Base-by-base conservation (phyloP, 306 rosid genomes). In the Styphnolobium japonicum region DNA sequence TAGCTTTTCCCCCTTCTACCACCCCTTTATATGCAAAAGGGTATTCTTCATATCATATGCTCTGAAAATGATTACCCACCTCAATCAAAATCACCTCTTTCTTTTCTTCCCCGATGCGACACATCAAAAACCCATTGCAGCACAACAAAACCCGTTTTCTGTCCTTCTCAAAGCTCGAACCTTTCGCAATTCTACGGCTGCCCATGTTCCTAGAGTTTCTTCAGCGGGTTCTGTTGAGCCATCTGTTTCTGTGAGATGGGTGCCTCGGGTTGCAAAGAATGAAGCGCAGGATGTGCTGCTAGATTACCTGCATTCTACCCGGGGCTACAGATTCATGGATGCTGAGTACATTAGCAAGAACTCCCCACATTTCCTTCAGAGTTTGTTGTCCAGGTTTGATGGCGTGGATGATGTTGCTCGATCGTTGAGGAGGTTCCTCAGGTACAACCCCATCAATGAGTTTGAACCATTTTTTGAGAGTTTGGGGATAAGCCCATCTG, bases 391-490 rank as follows among this genome's bases (percentile, higher is more conserved):
- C n/a, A 83, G 67, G 63, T 62, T 87, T 15, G 80, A 86, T 53
- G 11, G 3, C 4, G 12, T 3, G 53, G 60, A 64, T 42, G 90
- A 83, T 45, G 87, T 86, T 67, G 73, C 80, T 25, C 88, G 77
- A 4, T 70, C 85, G 11, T 57, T 94, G 33, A 75, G 68, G 22
- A 81, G 85, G 81, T 87, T 83, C 37, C 65, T 94, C 39, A 85
- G 91, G 48, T 90, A 89, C 39, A 70, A 92, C 73, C 97, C 96
- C 39, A 83, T 94, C 14, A 92, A 94, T 21, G 98, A 94, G 89
- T 92, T 89, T 52, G 98, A 94, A 55, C 97, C 97, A 0, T 92
- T 94, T 77, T 75, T 92, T 6, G 98, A 94, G 85, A 92, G 97
- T 80, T 73, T 94, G 61, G 96, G 97, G 14, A 61, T 94, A 76